Conservation (phyloP, 768 basidiomycete genomes). For the Kwoniella sp. region DNA sequence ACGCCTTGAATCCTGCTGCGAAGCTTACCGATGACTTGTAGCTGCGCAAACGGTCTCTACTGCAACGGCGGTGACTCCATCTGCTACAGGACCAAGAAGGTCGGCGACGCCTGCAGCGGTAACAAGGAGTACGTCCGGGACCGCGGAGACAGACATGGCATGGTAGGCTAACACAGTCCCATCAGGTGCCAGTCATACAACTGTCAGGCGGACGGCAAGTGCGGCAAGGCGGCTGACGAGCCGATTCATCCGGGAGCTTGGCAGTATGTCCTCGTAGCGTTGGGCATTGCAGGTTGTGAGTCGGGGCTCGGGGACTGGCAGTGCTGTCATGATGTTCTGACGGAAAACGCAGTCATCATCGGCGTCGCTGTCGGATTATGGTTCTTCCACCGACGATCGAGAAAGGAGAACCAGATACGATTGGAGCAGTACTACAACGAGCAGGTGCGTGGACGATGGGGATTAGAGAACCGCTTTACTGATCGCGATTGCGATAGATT, state of each 20-base stretch:
- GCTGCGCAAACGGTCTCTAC: slow-evolving; percentile 69
- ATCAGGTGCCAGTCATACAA: not conserved
- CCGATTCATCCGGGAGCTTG: slow-evolving; percentile 63
- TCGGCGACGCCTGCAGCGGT: slow-evolving; percentile 60
- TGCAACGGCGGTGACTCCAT: slow-evolving; percentile 62
- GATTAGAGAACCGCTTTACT: not conserved
- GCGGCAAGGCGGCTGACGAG: slow-evolving; percentile 60
- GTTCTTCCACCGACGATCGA: slow-evolving; percentile 65
- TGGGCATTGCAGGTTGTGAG: slow-evolving; percentile 70
- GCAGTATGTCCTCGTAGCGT: slow-evolving; percentile 67
- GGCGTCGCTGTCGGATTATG: slow-evolving; percentile 66
- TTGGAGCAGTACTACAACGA: slow-evolving; percentile 86
- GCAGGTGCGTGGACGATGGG: slow-evolving; percentile 53
- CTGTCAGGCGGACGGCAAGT: slow-evolving; percentile 53
- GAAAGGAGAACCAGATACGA: slow-evolving; percentile 73
- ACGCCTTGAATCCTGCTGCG: not conserved
- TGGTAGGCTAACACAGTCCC: not conserved
- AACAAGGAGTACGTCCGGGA: slow-evolving; percentile 59
- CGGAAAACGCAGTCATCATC: slow-evolving; percentile 81
- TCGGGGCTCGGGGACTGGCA: too few relatives aligned
- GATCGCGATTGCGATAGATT: slow-evolving; percentile 27
- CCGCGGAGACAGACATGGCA: too few relatives aligned
- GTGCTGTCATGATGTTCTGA: too few relatives aligned
- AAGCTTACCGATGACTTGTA: slow-evolving; percentile 51
- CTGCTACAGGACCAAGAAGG: slow-evolving; percentile 60